Conservation (phyloP, 331 rosid species). For the Stylosanthes scabra region DNA sequence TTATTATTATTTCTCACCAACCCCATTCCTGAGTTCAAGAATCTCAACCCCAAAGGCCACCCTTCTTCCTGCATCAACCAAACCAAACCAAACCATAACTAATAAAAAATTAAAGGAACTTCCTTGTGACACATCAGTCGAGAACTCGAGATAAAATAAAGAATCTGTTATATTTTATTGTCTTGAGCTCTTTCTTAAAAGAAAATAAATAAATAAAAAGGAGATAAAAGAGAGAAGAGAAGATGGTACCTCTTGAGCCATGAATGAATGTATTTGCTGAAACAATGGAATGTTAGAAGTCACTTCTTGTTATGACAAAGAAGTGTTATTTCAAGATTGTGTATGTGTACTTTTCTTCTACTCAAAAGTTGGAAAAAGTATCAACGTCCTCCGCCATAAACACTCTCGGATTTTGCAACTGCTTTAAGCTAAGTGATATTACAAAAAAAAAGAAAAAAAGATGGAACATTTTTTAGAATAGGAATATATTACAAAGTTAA, state of each 20-base stretch:
- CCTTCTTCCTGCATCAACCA: conserved; percentile 64
- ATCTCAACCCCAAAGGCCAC: conserved; percentile 86
- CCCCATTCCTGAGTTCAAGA: conserved; percentile 69
- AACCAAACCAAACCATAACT: too few species aligned
- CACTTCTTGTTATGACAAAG: conserved; percentile 33
- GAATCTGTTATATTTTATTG: too few species aligned
- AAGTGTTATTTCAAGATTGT: conserved; percentile 39
- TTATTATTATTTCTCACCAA: conserved; percentile 43
- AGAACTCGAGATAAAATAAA: too few species aligned
- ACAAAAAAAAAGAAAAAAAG: too few species aligned
- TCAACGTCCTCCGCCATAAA: not conserved
- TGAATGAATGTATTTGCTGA: conserved; percentile 37
- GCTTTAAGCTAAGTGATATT: too few species aligned
- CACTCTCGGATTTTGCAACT: too few species aligned
- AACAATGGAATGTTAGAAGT: conserved; percentile 32
- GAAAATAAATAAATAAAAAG: too few species aligned
- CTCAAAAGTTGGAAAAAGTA: conserved; percentile 15
- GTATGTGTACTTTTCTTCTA: conserved; percentile 22
- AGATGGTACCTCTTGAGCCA: conserved; percentile 69
- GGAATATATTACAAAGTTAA: not conserved
- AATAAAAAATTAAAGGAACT: too few species aligned
- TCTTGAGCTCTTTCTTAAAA: too few species aligned
- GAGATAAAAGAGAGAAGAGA: not conserved
- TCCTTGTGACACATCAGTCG: too few species aligned
- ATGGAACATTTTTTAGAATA: too few species aligned